A percentile compares a stretch with the other conserved stretches of the same genome.
phyloP scores from a whole-genome alignment of 2,329 filamentous ascomycete species.

The Diplocarpon mali region DNA sequence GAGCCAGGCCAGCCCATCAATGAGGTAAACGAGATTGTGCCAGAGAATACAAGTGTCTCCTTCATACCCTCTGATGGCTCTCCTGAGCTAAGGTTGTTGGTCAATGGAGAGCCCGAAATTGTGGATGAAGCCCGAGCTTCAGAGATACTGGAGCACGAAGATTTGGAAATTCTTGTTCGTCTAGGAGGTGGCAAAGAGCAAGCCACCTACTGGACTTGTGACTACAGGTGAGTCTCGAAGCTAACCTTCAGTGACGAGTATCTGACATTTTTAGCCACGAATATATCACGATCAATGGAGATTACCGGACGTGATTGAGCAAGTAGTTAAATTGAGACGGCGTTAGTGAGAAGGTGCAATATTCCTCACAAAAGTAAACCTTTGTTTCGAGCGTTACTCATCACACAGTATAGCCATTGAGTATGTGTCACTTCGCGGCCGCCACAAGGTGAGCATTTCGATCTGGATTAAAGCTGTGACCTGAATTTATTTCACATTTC shows the following conservation, averaged over 20 bases:
- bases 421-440: background rate
- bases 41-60: constrained; percentile 63
- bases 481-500: no score
- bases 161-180: constrained; percentile 67
- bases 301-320: constrained; percentile 46
- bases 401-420: no score
- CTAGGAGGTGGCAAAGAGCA: constrained; percentile 59
- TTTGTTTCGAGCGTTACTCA: no score
- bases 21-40: constrained; percentile 53
- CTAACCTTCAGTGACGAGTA: background rate
- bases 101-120: constrained; percentile 68
- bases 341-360: background rate
- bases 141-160: constrained; percentile 66
- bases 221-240: constrained; percentile 59
- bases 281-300: constrained; percentile 60
- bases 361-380: background rate
- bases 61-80: constrained; percentile 72
- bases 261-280: constrained; percentile 35
- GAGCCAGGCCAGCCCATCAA: constrained; percentile 45
- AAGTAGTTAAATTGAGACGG: background rate
- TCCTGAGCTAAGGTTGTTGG: constrained; percentile 62
- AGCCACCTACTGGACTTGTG: constrained; percentile 74
- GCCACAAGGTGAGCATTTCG: no score
- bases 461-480: no score
- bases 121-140: constrained; percentile 69